Conservation (phyloP, 116 monocot species). For the Zostera marina region DNA sequence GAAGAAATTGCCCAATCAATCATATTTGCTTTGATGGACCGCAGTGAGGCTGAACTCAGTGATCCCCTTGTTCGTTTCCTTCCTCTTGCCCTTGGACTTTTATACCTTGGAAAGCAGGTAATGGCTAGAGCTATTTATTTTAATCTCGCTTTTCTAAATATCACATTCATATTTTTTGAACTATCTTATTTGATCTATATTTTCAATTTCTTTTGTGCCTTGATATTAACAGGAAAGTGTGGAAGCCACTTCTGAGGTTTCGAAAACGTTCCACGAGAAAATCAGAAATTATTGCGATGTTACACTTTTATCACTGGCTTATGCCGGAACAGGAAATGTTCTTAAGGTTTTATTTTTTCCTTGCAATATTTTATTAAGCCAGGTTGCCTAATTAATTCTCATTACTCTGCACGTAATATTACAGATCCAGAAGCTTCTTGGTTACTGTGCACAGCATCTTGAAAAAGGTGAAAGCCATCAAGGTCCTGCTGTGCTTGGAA, state of each 20-base stretch:
- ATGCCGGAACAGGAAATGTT: constrained; percentile 98
- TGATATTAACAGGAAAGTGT: constrained; percentile 60
- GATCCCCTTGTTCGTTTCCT: constrained; percentile 79
- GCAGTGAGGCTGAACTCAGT: constrained; percentile 69
- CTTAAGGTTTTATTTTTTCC: constrained; percentile 47
- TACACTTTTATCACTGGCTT: constrained; percentile 82
- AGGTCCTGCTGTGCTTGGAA: constrained; percentile 94
- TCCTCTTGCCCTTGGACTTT: constrained; percentile 90
- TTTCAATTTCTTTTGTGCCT: background rate
- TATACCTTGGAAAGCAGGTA: constrained; percentile 98
- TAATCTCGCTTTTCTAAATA: too few species aligned
- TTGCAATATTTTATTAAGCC: background rate
- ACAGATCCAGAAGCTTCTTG: constrained; percentile 87
- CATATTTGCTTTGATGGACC: constrained; percentile 82
- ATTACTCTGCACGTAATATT: constrained; percentile 1
- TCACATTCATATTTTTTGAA: background rate
- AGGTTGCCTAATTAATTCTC: background rate
- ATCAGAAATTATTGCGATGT: constrained; percentile 93
- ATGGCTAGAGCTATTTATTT: background rate
- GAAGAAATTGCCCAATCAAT: constrained; percentile 95
- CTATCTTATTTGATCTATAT: background rate
- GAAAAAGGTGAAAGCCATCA: constrained; percentile 96
- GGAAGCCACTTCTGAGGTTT: constrained; percentile 90
- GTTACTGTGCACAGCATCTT: constrained; percentile 83
- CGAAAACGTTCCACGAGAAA: constrained; percentile 93